A percentile compares a stretch with the other conserved stretches of the same genome.
These are phyloP conservation scores for Fraxinus latifolia DNA, from an alignment of 305 asterid species.

Conservation along the genomic window DNA sequence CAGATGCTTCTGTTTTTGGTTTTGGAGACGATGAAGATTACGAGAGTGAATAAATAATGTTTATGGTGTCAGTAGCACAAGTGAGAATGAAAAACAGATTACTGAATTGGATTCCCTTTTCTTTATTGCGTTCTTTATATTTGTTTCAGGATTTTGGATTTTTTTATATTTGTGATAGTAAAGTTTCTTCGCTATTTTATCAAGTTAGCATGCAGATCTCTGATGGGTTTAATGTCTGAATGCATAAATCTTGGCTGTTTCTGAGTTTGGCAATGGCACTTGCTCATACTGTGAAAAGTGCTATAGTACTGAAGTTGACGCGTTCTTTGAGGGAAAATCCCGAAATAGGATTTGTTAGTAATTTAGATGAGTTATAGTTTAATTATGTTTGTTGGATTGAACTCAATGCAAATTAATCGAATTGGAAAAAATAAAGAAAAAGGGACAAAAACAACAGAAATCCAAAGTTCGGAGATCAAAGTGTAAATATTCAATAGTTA, in stretches of 20 bases:
- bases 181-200: background rate
- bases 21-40: conserved; percentile 93
- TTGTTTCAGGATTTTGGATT: background rate
- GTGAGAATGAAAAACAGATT: background rate
- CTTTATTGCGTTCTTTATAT: background rate
- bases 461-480: too few species aligned
- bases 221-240: background rate
- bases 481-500: too few species aligned
- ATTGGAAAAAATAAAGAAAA: too few species aligned
- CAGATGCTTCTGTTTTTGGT: conserved; percentile 96
- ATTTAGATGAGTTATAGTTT: background rate
- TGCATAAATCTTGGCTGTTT: background rate
- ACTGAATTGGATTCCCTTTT: background rate
- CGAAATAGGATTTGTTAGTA: background rate
- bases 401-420: too few species aligned
- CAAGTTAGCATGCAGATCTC: background rate
- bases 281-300: background rate
- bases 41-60: conserved; percentile 57
- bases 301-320: background rate
- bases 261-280: background rate
- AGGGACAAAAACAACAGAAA: too few species aligned
- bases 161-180: background rate
- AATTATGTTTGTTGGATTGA: too few species aligned
- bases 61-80: background rate
- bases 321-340: background rate